Evolutionary conservation across 2,329 filamentous ascomycete species (phyloP).

Genomic region (Aureobasidium sp.): DNA sequence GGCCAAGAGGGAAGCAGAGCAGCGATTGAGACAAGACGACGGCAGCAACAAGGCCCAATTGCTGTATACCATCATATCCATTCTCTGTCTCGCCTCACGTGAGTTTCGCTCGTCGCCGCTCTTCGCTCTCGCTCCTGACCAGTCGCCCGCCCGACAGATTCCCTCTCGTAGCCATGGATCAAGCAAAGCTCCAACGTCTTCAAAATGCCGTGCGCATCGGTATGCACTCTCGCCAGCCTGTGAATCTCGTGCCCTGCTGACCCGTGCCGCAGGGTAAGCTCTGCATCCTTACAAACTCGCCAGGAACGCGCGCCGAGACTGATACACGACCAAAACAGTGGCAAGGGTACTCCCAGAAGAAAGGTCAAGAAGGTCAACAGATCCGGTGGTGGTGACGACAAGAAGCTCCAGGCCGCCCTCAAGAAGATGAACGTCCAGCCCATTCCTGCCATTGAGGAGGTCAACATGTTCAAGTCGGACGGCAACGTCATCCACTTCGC

Average conservation of each 20-base stretch:
- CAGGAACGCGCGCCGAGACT: slow-evolving; percentile 14
- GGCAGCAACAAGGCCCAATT: slow-evolving; percentile 11
- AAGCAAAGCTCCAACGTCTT: slow-evolving; percentile 60
- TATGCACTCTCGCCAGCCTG: slow-evolving; percentile 37
- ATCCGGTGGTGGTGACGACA: slow-evolving; percentile 91
- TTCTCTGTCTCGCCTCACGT: slow-evolving; percentile 5
- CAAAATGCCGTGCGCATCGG: slow-evolving; percentile 63
- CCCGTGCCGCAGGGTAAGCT: slow-evolving; percentile 28
- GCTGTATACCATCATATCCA: slow-evolving; percentile 1
- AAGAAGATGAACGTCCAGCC: slow-evolving; percentile 99
- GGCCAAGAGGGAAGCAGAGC: slow-evolving; percentile 2
- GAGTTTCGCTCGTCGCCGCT: neutral
- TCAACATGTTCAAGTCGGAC: slow-evolving; percentile 99
- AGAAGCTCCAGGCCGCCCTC: slow-evolving; percentile 94
- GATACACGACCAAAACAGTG: slow-evolving; percentile 46
- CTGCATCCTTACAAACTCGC: neutral
- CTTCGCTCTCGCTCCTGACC: neutral
- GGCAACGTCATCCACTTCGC: slow-evolving; percentile 99
- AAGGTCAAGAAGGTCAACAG: slow-evolving; percentile 98
- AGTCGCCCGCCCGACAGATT: neutral
- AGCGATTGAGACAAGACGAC: slow-evolving; percentile 6
- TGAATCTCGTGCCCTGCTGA: slow-evolving; percentile 21
- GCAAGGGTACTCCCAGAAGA: slow-evolving; percentile 96
- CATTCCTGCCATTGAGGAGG: slow-evolving; percentile 98
- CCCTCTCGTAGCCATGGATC: slow-evolving; percentile 42